Evolutionary conservation across 129 eudicot species (phyloP).

Genomic region (Tagetes erecta): DNA sequence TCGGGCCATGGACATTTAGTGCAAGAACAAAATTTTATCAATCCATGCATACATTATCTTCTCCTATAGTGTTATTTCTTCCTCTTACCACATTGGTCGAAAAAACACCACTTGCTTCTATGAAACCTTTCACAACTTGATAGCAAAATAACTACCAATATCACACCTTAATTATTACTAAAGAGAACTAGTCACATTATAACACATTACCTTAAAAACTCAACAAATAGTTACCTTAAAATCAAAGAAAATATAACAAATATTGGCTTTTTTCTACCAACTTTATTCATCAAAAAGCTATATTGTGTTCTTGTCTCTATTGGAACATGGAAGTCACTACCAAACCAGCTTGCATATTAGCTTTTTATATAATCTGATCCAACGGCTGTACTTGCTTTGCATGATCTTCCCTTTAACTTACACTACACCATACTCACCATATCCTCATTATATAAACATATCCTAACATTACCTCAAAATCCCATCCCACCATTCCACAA

Average conservation of each 20-base stretch:
- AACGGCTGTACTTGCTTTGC: slow-evolving; percentile 31
- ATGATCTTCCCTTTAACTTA: slow-evolving; percentile 14
- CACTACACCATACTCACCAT: slow-evolving; percentile 22
- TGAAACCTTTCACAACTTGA: neutral
- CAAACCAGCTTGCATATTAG: slow-evolving; percentile 28
- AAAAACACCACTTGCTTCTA: neutral
- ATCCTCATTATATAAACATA: slow-evolving; percentile 26
- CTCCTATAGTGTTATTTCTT: neutral
- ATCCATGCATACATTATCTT: neutral
- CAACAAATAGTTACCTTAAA: neutral
- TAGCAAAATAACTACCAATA: no score
- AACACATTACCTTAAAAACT: no score
- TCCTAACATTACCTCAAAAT: slow-evolving; percentile 14
- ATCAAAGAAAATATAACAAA: neutral
- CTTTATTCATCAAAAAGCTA: slow-evolving; percentile 24
- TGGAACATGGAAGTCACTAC: slow-evolving; percentile 39
- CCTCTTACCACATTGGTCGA: neutral
- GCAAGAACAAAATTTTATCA: neutral
- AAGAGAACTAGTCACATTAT: no score
- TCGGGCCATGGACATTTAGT: neutral
- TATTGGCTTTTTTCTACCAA: neutral
- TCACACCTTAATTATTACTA: no score
- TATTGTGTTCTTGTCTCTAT: slow-evolving; percentile 22
- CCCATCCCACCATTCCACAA: slow-evolving; percentile 16
- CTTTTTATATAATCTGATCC: slow-evolving; percentile 20